Evolutionary conservation across 2,329 filamentous ascomycete genomes (phyloP).

Genomic region (Albophoma yamanashiensis): DNA sequence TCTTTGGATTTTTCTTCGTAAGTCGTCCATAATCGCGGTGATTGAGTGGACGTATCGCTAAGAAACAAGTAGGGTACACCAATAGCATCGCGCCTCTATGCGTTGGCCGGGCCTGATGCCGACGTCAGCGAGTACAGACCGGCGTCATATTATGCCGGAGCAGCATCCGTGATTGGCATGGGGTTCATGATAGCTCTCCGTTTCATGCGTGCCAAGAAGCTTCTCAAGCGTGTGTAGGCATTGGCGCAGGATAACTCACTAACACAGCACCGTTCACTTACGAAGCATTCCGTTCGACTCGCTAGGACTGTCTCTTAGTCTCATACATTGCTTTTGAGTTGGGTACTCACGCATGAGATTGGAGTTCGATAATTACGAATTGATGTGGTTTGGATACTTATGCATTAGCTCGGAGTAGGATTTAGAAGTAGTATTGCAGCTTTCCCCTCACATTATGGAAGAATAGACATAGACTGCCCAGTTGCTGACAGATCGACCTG

Average conservation of each 20-base stretch:
- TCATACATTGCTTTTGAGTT: neutral
- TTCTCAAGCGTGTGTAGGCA: slow-evolving; percentile 2
- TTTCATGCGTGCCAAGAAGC: neutral
- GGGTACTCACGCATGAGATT: neutral
- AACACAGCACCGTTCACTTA: neutral
- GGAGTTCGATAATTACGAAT: neutral
- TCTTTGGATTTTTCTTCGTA: slow-evolving; percentile 17
- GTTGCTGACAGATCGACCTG: slow-evolving; percentile 8
- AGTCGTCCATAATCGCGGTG: neutral
- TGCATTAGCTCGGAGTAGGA: neutral
- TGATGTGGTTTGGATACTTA: neutral
- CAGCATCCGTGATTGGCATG: slow-evolving; percentile 11
- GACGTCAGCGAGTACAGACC: slow-evolving; percentile 11
- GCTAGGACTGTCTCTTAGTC: neutral
- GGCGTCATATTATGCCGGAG: slow-evolving; percentile 16
- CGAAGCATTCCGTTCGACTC: neutral
- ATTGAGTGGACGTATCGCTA: neutral
- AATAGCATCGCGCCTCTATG: slow-evolving; percentile 14
- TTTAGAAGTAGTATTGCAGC: neutral
- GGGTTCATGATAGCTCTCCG: slow-evolving; percentile 7
- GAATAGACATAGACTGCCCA: neutral
- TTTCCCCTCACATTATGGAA: neutral
- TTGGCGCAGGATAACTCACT: neutral
- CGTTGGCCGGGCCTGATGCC: slow-evolving; percentile 7
- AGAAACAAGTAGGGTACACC: slow-evolving; percentile 12